These are phyloP conservation scores for Trichophaea hybrida DNA, from an alignment of 2,329 filamentous ascomycete genomes.

Conservation along the genomic window DNA sequence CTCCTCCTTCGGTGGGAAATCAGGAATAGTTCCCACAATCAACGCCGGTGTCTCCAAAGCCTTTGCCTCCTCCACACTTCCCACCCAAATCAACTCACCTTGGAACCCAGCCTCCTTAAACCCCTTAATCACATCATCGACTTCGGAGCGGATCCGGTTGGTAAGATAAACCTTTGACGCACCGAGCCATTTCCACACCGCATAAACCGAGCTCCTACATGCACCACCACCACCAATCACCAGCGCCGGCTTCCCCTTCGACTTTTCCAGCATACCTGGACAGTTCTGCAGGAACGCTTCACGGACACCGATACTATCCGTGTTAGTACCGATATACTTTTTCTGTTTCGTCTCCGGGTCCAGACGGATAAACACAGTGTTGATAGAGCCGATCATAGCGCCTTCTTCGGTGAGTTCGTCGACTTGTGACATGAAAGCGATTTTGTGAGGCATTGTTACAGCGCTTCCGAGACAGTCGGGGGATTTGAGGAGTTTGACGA, in stretches of 20 bases:
- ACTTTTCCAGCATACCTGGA: conserved; percentile 17
- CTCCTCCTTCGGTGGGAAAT: conserved; percentile 53
- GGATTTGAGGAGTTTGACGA: conserved; percentile 9
- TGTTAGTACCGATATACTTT: conserved; percentile 59
- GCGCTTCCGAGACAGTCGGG: conserved; percentile 41
- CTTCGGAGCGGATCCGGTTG: conserved; percentile 55
- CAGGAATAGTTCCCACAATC: conserved; percentile 60
- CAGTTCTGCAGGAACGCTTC: conserved; percentile 53
- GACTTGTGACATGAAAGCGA: conserved; percentile 57
- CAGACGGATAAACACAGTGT: conserved; percentile 56
- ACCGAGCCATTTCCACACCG: conserved; percentile 54
- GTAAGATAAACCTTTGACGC: conserved; percentile 59
- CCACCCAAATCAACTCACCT: conserved; percentile 46
- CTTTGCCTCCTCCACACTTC: conserved; percentile 45
- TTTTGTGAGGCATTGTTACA: conserved; percentile 75
- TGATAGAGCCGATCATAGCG: conserved; percentile 59
- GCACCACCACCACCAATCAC: conserved; percentile 68
- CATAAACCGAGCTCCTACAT: conserved; percentile 63
- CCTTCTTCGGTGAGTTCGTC: conserved; percentile 61
- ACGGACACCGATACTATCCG: conserved; percentile 63
- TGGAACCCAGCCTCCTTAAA: conserved; percentile 47
- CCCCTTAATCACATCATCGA: conserved; percentile 51
- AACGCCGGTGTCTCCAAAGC: conserved; percentile 46
- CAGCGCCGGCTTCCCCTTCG: conserved; percentile 47
- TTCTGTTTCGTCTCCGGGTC: conserved; percentile 35